phyloP scores from a whole-genome alignment of 2,329 filamentous ascomycete genomes.

The Bisporella sp. region DNA sequence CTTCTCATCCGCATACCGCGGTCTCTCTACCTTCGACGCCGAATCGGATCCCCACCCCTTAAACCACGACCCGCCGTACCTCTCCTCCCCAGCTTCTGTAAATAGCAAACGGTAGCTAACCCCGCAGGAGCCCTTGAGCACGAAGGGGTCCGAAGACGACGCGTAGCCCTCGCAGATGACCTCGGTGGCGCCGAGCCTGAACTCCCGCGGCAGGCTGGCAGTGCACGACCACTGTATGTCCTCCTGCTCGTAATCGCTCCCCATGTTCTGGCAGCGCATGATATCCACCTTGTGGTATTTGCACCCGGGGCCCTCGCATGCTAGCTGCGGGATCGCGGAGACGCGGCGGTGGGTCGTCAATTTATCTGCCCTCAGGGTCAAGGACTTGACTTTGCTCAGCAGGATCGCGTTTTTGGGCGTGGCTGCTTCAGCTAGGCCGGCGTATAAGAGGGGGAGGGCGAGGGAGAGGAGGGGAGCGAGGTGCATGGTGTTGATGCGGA shows the following conservation, averaged over 20 bases:
- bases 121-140: conserved; percentile 88
- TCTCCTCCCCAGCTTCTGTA: conserved; percentile 67
- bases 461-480: conserved; percentile 14
- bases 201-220: conserved; percentile 50
- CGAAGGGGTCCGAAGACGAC: conserved; percentile 67
- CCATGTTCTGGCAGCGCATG: conserved; percentile 87
- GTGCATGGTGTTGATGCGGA: conserved; percentile 14
- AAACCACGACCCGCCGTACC: conserved; percentile 41
- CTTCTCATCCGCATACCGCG: neutral
- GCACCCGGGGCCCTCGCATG: conserved; percentile 57
- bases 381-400: conserved; percentile 61
- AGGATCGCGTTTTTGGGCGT: conserved; percentile 42
- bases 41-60: conserved; percentile 1
- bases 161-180: conserved; percentile 90
- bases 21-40: conserved; percentile 6
- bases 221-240: conserved; percentile 90
- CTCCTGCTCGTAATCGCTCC: conserved; percentile 68
- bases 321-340: conserved; percentile 67
- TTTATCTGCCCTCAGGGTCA: conserved; percentile 66
- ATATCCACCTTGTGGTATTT: conserved; percentile 59
- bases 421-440: conserved; percentile 21
- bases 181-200: conserved; percentile 75
- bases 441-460: conserved; percentile 17
- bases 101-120: conserved; percentile 81
- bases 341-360: conserved; percentile 72